Base-by-base conservation (phyloP, 257 asterid species). In the Capsicum pubescens region DNA sequence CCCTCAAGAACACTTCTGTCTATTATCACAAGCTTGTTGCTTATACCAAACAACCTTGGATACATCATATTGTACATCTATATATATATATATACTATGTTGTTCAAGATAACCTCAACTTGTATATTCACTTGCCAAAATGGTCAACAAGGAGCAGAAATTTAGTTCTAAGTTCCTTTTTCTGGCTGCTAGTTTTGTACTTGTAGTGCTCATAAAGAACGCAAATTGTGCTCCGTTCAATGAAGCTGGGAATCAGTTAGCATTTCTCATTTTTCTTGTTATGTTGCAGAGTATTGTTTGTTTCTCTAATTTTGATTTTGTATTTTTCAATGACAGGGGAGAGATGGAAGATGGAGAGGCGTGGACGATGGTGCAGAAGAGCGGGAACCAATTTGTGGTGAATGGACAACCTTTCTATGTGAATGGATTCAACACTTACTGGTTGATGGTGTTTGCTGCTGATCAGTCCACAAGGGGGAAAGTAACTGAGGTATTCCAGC, bases 371-470 rank as follows among this genome's bases (percentile, higher is more conserved):
- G 98, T 92, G 83, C 92, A 90, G 90, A 92, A 21, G 80, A 88
- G 78, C 42, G 97, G 97, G 69, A 92, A 91, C 85, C 99, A 96
- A 42, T 94, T 96, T 84, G 71, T 77, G 8, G 83, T 94, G 17
- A 83, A 93, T 46, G 94, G 92, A 5, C 93, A 89, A 15, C 99
- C 99, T 5, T 96, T 93, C 82, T 96, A 96, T 71, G 91, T 94
- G n/a, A 94, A 96, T 66, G 98, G 99, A 58, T 96, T 96, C 98
- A 96, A 96, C 90, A 96, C 98, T 11, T 96, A 96, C 54, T 94
- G 99, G 99, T 84, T 94, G 36, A 96, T 96, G 98, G 95, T 96
- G 19, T 91, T 94, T 58, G 97, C 98, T 6, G 96, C 89, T 67
- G 99, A 96, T 83, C 83, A 90, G 78, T 94, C 98, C 11, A 93